Evolutionary conservation across 2,329 filamentous ascomycete species (phyloP).

Genomic region (Penicillium sp.): DNA sequence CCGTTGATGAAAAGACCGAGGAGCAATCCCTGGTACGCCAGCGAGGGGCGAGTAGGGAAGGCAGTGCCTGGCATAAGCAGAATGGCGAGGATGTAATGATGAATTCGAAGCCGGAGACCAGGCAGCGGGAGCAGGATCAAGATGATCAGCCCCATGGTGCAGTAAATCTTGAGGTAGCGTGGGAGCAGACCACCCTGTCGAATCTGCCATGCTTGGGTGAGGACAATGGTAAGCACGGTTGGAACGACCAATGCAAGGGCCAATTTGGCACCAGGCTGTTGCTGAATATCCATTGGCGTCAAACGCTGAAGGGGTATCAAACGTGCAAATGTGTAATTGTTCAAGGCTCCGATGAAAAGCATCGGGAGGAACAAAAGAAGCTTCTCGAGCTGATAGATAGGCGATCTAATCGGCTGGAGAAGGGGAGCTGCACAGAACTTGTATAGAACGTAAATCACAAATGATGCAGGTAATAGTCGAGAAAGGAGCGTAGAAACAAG

Average conservation of each 20-base stretch:
- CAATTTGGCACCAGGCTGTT: conserved; percentile 86
- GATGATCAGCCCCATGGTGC: conserved; percentile 69
- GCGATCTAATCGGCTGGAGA: conserved; percentile 69
- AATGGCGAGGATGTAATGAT: conserved; percentile 91
- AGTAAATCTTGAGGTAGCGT: conserved; percentile 78
- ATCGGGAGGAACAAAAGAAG: conserved; percentile 87
- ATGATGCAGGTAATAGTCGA: conserved; percentile 83
- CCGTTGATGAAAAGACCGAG: conserved; percentile 94
- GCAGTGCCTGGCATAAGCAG: conserved; percentile 86
- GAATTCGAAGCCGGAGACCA: conserved; percentile 80
- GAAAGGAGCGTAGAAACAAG: conserved; percentile 80
- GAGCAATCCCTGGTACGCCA: conserved; percentile 88
- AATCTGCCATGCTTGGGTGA: conserved; percentile 83
- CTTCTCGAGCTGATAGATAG: conserved; percentile 76
- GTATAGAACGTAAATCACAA: conserved; percentile 87
- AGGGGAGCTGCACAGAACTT: conserved; percentile 78
- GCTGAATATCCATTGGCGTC: conserved; percentile 85
- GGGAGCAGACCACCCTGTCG: conserved; percentile 82
- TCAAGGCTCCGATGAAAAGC: conserved; percentile 88
- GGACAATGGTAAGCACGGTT: conserved; percentile 69
- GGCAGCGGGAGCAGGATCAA: conserved; percentile 75
- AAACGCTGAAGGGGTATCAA: conserved; percentile 91
- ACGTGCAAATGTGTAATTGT: conserved; percentile 88
- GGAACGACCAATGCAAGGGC: conserved; percentile 81
- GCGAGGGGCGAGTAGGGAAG: conserved; percentile 81